Evolutionary conservation across 331 rosid species (phyloP).

Genomic region (Quercus lobata): DNA sequence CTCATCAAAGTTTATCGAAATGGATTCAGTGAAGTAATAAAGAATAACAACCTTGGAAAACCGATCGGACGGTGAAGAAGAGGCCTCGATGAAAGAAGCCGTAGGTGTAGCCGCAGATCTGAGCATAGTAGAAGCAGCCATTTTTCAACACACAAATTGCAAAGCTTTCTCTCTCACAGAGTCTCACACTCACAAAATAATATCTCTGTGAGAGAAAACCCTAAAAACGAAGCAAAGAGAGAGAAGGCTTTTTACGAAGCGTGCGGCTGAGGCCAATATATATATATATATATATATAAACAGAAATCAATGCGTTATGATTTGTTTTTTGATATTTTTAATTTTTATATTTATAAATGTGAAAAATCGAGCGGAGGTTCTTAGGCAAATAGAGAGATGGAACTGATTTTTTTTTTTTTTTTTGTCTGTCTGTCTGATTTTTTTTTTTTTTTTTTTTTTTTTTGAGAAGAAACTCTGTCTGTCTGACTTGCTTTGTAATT

Average conservation of each 20-base stretch:
- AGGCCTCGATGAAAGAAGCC: slow-evolving; percentile 37
- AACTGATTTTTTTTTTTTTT: neutral
- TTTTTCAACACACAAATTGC: slow-evolving; percentile 12
- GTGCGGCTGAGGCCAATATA: neutral
- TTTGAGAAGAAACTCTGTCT: too few species aligned
- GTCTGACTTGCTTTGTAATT: too few species aligned
- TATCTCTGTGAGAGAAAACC: slow-evolving; percentile 14
- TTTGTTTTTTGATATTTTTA: too few species aligned
- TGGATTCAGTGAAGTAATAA: neutral
- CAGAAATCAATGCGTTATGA: neutral
- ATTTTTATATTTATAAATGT: neutral
- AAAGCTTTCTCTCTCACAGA: neutral
- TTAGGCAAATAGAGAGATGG: slow-evolving; percentile 16
- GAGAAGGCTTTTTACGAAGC: neutral
- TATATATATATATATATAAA: too few species aligned
- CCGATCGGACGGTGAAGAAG: slow-evolving; percentile 29
- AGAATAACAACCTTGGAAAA: slow-evolving; percentile 36
- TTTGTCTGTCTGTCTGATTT: too few species aligned
- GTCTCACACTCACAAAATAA: too few species aligned
- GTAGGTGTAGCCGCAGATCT: slow-evolving; percentile 46
- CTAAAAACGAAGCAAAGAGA: slow-evolving; percentile 14
- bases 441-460: slow-evolving; percentile 1
- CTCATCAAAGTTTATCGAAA: neutral
- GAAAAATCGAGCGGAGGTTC: slow-evolving; percentile 48
- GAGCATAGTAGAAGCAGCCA: slow-evolving; percentile 68